phyloP scores from a whole-genome alignment of 306 rosid genomes.

The Urtica urens region DNA sequence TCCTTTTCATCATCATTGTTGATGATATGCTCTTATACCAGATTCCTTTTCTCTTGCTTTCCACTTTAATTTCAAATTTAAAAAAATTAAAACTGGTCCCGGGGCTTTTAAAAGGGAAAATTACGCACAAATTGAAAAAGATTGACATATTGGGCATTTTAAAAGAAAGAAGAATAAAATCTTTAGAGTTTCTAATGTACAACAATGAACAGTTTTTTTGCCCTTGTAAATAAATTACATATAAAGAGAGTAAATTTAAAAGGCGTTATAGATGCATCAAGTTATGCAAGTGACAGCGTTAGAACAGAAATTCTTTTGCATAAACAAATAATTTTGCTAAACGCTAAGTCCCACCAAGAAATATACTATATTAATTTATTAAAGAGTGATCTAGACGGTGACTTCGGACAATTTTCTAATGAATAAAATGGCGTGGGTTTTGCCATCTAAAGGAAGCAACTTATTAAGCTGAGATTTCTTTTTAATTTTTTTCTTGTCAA shows the following conservation, averaged over 20 bases:
- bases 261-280: no score
- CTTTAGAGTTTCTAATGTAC: no score
- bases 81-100: no score
- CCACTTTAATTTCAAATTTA: neutral
- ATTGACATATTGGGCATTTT: no score
- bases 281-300: conserved; percentile 3
- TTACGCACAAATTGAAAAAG: no score
- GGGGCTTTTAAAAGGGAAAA: no score
- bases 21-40: no score
- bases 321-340: neutral
- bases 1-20: no score
- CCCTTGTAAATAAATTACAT: no score
- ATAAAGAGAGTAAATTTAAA: no score
- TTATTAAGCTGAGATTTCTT: neutral
- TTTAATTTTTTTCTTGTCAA: neutral
- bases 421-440: neutral
- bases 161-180: no score
- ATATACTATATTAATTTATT: neutral
- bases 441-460: neutral
- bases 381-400: conserved; percentile 1
- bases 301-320: neutral
- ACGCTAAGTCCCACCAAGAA: neutral
- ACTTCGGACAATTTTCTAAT: conserved; percentile 4
- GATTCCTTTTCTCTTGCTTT: neutral
- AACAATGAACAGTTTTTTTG: no score